These are phyloP conservation scores for Yamadazyma sp. DNA, from an alignment of 805 yeast genomes.

Conservation along the genomic window DNA sequence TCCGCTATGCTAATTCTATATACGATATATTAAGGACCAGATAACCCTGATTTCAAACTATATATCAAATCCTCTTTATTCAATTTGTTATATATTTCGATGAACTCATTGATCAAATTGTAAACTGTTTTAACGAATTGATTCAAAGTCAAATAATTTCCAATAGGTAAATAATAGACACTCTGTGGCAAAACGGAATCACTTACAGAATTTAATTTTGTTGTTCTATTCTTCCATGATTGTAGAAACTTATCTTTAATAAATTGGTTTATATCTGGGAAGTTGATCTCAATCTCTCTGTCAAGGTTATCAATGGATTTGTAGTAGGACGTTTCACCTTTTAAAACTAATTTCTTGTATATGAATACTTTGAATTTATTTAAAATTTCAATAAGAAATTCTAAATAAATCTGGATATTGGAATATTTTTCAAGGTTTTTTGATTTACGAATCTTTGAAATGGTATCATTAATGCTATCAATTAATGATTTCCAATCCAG, in stretches of 20 bases:
- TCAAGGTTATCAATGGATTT: constrained; percentile 10
- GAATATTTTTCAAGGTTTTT: constrained; percentile 5
- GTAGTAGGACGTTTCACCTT: constrained; percentile 26
- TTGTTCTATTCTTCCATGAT: constrained; percentile 9
- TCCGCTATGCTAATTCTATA: no score
- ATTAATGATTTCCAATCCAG: constrained; percentile 25
- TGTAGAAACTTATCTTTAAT: constrained; percentile 8
- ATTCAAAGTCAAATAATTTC: constrained; percentile 24
- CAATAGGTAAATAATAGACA: constrained; percentile 34
- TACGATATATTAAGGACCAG: constrained; percentile 6
- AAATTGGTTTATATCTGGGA: constrained; percentile 11
- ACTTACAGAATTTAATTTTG: constrained; percentile 1
- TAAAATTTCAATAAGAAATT: constrained; percentile 19
- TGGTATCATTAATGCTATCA: constrained; percentile 19
- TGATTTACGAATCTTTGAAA: constrained; percentile 12
- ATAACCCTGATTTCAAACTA: constrained; percentile 15
- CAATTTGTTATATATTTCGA: constrained; percentile 18
- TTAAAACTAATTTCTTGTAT: constrained; percentile 28
- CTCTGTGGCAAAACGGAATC: constrained; percentile 1
- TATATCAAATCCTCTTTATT: constrained; percentile 13
- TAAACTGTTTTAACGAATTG: constrained; percentile 32
- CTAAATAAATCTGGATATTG: constrained; percentile 5
- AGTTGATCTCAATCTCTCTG: constrained; percentile 4
- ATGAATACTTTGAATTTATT: constrained; percentile 27
- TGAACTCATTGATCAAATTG: constrained; percentile 29